Conservation (phyloP, 2,329 filamentous ascomycete genomes). For the Didymella segeticola region DNA sequence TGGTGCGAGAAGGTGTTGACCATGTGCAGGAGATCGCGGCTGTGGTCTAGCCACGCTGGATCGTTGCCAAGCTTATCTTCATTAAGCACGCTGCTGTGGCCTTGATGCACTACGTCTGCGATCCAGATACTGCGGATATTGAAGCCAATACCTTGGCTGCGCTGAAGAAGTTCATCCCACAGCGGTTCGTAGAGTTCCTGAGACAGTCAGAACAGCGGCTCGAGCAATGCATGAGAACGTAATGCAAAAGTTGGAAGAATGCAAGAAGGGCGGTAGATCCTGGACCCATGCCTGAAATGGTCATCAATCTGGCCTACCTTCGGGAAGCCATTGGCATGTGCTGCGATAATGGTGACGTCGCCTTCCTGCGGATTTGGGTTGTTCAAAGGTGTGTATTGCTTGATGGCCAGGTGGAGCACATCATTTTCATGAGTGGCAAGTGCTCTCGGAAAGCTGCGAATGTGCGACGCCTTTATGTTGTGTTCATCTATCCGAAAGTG, state of each 20-base stretch:
- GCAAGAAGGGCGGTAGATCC: background rate
- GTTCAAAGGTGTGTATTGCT: conserved; percentile 83
- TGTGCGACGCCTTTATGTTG: conserved; percentile 69
- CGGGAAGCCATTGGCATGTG: conserved; percentile 90
- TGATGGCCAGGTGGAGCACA: conserved; percentile 74
- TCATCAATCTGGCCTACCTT: conserved; percentile 65
- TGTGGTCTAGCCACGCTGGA: conserved; percentile 85
- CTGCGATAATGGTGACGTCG: conserved; percentile 83
- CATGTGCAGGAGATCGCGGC: conserved; percentile 83
- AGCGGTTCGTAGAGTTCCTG: conserved; percentile 91
- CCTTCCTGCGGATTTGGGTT: conserved; percentile 72
- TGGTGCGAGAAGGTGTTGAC: conserved; percentile 81
- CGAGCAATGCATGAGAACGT: background rate
- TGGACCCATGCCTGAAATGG: background rate
- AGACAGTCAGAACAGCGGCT: conserved; percentile 9
- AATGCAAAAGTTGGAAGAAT: background rate
- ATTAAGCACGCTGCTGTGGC: conserved; percentile 79
- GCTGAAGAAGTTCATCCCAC: conserved; percentile 79
- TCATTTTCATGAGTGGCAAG: conserved; percentile 78
- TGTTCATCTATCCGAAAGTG: conserved; percentile 76
- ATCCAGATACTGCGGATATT: conserved; percentile 86
- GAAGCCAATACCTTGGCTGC: conserved; percentile 65
- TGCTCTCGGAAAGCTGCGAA: conserved; percentile 80
- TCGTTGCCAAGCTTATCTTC: conserved; percentile 81
- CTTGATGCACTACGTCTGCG: conserved; percentile 86